Evolutionary conservation across 2,329 filamentous ascomycete species (phyloP).

Genomic region (Dactylellina parvicollis): DNA sequence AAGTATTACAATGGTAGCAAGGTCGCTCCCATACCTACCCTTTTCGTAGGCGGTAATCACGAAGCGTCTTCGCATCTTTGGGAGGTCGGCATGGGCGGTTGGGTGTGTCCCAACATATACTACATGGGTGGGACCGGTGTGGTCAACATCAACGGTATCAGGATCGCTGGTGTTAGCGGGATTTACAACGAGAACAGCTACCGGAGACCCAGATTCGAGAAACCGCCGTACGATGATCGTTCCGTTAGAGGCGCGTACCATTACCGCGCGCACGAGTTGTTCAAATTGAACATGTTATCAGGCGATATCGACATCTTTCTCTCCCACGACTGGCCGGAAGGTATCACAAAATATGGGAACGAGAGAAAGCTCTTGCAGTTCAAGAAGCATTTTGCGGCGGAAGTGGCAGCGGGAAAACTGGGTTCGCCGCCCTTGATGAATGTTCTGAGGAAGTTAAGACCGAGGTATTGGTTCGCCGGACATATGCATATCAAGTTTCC

Average conservation of each 20-base stretch:
- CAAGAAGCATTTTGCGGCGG: slow-evolving; percentile 79
- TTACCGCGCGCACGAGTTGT: slow-evolving; percentile 86
- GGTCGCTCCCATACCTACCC: slow-evolving; percentile 83
- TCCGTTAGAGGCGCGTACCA: slow-evolving; percentile 89
- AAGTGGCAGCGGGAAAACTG: slow-evolving; percentile 78
- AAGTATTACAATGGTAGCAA: slow-evolving; percentile 86
- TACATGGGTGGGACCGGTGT: slow-evolving; percentile 95
- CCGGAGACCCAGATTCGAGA: slow-evolving; percentile 81
- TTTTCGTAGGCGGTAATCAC: slow-evolving; percentile 95
- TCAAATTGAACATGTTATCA: slow-evolving; percentile 84
- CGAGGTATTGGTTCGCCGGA: slow-evolving; percentile 89
- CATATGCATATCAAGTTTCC: slow-evolving; percentile 91
- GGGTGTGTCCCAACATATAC: slow-evolving; percentile 97
- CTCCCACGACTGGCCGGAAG: slow-evolving; percentile 94
- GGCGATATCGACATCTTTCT: slow-evolving; percentile 90
- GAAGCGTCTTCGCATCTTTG: slow-evolving; percentile 90
- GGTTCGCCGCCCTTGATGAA: slow-evolving; percentile 82
- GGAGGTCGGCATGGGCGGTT: slow-evolving; percentile 93
- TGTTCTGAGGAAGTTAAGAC: slow-evolving; percentile 82
- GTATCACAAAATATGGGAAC: slow-evolving; percentile 82
- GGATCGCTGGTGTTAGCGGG: slow-evolving; percentile 88
- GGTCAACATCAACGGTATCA: slow-evolving; percentile 80
- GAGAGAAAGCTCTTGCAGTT: slow-evolving; percentile 72
- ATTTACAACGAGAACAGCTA: slow-evolving; percentile 97
- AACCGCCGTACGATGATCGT: slow-evolving; percentile 80